A percentile compares a stretch with the other conserved stretches of the same genome.
Conservation (phyloP, 352 stramenopile genomes). For the Phytophthora fragariae region DNA sequence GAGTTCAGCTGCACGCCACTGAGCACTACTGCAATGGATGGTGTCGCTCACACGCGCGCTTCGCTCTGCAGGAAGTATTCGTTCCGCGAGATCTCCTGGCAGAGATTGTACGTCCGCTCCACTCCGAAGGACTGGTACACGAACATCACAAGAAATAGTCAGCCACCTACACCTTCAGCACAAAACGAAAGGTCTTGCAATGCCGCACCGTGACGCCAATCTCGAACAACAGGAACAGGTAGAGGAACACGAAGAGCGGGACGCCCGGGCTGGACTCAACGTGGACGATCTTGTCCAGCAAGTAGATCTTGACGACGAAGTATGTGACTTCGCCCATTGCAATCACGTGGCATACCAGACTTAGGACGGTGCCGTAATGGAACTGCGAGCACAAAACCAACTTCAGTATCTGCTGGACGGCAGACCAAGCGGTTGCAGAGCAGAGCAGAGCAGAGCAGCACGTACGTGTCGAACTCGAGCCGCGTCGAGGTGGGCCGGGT, state of each 20-base stretch:
- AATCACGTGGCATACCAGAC: slow-evolving; percentile 65
- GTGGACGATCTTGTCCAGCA: slow-evolving; percentile 65
- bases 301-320: slow-evolving; percentile 62
- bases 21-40: too few species aligned
- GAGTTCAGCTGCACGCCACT: too few species aligned
- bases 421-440: neutral
- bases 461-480: slow-evolving; percentile 40
- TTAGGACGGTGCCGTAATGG: slow-evolving; percentile 60
- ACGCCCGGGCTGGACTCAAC: slow-evolving; percentile 42
- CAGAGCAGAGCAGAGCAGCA: neutral
- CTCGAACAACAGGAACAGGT: slow-evolving; percentile 60
- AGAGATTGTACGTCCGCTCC: slow-evolving; percentile 61
- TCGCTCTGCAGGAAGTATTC: slow-evolving; percentile 64
- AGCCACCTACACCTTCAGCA: neutral
- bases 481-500: slow-evolving; percentile 52
- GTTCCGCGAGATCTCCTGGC: slow-evolving; percentile 77
- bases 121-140: slow-evolving; percentile 55
- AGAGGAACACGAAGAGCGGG: slow-evolving; percentile 72
- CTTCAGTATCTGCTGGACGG: neutral
- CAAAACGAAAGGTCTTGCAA: neutral
- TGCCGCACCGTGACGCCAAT: slow-evolving; percentile 67
- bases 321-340: slow-evolving; percentile 65
- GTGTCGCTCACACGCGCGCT: slow-evolving; percentile 24
- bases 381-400: slow-evolving; percentile 44
- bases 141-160: slow-evolving; percentile 13